Percentiles rank a stretch among this genome's conserved stretches.
These are phyloP conservation scores for Parachaetomium inaequale DNA, from an alignment of 495 filamentous ascomycete genomes.

Conservation along the genomic window DNA sequence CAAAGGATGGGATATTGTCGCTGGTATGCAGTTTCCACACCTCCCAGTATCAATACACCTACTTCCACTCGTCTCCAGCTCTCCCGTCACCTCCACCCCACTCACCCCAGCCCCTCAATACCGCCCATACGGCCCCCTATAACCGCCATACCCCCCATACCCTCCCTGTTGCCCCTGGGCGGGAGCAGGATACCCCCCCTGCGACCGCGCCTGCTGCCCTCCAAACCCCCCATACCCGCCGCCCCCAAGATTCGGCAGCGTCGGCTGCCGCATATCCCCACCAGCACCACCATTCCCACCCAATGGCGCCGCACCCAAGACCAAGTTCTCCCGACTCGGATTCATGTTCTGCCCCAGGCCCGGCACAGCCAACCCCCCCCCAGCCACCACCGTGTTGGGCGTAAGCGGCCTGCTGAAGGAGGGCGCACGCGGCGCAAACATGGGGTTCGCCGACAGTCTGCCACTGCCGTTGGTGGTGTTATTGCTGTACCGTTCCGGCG, in stretches of 20 bases:
- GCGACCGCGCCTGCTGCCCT: not conserved
- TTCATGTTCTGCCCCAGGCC: slow-evolving; percentile 6
- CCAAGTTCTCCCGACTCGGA: slow-evolving; percentile 33
- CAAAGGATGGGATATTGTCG: not conserved
- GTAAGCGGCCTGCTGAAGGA: slow-evolving; percentile 35
- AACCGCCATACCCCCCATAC: slow-evolving; percentile 10
- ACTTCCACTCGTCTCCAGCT: not conserved
- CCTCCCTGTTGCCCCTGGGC: slow-evolving; percentile 5
- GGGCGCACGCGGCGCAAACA: slow-evolving; percentile 13
- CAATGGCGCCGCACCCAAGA: slow-evolving; percentile 24
- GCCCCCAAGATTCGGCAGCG: slow-evolving; percentile 28
- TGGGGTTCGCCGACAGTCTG: slow-evolving; percentile 8
- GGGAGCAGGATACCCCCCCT: not conserved
- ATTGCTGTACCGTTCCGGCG: slow-evolving; percentile 21
- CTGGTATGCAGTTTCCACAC: not conserved
- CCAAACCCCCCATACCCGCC: not conserved
- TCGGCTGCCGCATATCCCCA: slow-evolving; percentile 27
- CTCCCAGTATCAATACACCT: not conserved
- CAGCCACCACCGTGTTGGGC: slow-evolving; percentile 15
- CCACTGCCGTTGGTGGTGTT: not conserved
- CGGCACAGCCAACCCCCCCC: slow-evolving; percentile 10
- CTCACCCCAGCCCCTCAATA: not conserved
- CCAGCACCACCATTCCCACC: not conserved
- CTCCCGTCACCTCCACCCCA: not conserved
- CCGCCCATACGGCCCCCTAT: slow-evolving; percentile 3